Evolutionary conservation across 83 land plant species (phyloP).

Genomic region (Isoetes engelmannii): DNA sequence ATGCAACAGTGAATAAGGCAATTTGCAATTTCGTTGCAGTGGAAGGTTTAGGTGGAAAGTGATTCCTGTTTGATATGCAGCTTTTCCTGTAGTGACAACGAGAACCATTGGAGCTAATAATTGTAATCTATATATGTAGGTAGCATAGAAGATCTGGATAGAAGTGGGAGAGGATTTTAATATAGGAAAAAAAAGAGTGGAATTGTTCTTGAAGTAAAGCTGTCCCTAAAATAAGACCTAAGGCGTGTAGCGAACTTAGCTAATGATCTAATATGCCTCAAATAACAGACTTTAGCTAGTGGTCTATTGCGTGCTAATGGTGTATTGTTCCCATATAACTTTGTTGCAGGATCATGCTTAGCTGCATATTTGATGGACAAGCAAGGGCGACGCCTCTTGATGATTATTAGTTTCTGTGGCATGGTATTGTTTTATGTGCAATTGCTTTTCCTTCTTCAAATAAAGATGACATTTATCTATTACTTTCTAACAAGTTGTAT

Average conservation of each 20-base stretch:
- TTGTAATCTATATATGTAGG: not conserved
- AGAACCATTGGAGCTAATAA: not conserved
- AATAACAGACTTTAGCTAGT: not conserved
- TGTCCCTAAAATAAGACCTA: no score
- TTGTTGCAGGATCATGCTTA: constrained; percentile 13
- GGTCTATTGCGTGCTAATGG: not conserved
- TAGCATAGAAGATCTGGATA: not conserved
- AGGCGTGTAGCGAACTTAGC: no score
- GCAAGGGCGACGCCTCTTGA: constrained; percentile 13
- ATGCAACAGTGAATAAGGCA: not conserved
- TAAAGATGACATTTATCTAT: not conserved
- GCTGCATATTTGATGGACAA: constrained; percentile 21
- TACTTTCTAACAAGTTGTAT: not conserved
- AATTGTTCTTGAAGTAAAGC: not conserved
- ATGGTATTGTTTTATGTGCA: constrained; percentile 11
- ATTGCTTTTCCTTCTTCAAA: not conserved
- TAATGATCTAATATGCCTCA: not conserved
- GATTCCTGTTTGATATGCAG: not conserved
- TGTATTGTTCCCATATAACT: not conserved
- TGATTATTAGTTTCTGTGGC: constrained; percentile 18
- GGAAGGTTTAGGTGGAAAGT: not conserved
- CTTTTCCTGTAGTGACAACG: not conserved
- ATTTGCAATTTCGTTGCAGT: not conserved
- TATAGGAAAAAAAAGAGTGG: not conserved
- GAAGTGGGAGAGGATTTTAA: not conserved